Evolutionary conservation across 2,329 filamentous ascomycete species (phyloP), one percentile per base, ranked within the genome.

Genomic region (Macroventuria anomochaeta): DNA sequence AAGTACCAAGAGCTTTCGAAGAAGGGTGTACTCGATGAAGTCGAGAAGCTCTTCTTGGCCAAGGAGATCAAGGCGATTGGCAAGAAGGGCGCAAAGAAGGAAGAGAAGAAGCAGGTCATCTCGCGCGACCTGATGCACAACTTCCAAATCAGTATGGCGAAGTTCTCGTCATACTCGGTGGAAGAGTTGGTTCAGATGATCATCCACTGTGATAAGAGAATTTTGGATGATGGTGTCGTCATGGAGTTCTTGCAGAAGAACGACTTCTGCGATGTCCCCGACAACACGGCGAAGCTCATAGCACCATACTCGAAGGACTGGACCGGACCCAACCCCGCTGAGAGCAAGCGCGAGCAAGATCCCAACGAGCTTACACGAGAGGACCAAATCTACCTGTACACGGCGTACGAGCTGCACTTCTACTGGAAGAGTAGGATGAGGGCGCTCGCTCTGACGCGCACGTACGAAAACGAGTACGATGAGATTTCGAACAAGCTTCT

Each of bases 381-480:
- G 75, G 95, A 99, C 77, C 93, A 97, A 76, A 90, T 99, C 51
- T 99, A 93, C 73, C 81, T 99, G 21, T 90, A 88, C 72, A 97
- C 95, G 4, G 91, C 93, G 1, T 97, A 89, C 68, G 95, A 99
- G 74, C 80, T 97, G 61, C 92, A 96, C 64, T 93, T 97, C 73
- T 99, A 99, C 79, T 99, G 95, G 95, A 97, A 96, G 82, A 91
- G 91, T 57, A 88, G 95, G 74, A 97, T 97, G 88, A 86, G 95
- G 64, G 95, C 95, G 31, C 82, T 99, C 62, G 83, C 88, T 2
- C 79, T 97, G 62, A 97, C 92, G 4, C 87, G 88, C 67, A 93
- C 84, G 44, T 97, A 85, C 67, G 93, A 97, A 75, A 57, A 79
- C 4, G 95, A 99, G 64, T 99, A 97, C 70, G 93, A 97, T 61